A percentile compares a stretch with the other conserved stretches of the same genome.
Evolutionary conservation across 2,329 filamentous ascomycete species (phyloP).

Genomic region (Neobulgaria alba): DNA sequence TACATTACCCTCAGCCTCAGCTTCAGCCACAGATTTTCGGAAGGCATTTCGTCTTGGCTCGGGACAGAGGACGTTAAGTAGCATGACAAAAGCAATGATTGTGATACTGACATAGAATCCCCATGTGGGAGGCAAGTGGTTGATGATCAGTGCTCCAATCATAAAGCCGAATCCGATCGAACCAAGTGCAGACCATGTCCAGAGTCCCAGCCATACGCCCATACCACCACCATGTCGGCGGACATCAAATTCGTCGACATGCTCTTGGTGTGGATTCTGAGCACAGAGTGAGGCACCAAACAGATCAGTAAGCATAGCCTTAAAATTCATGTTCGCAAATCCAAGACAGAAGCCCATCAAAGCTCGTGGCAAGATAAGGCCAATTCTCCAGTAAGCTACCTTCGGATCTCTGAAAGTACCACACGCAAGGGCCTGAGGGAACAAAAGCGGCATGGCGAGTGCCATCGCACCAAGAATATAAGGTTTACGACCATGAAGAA

Average conservation of each 20-base stretch:
- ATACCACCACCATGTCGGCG: conserved; percentile 69
- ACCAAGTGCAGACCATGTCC: conserved; percentile 70
- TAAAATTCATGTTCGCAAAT: conserved; percentile 70
- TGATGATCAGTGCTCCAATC: conserved; percentile 62
- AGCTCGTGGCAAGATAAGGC: conserved; percentile 54
- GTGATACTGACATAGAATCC: conserved; percentile 69
- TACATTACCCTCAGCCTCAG: conserved; percentile 43
- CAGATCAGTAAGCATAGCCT: conserved; percentile 62
- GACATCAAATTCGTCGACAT: conserved; percentile 58
- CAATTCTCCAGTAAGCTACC: conserved; percentile 45
- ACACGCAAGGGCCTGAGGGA: conserved; percentile 65
- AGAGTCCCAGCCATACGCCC: conserved; percentile 70
- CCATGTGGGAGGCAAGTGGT: conserved; percentile 56
- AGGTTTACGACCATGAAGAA: conserved; percentile 68
- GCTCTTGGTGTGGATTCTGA: conserved; percentile 61
- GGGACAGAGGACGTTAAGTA: conserved; percentile 63
- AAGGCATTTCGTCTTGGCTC: conserved; percentile 64
- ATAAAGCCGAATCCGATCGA: conserved; percentile 65
- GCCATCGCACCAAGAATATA: conserved; percentile 64
- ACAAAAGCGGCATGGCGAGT: conserved; percentile 62
- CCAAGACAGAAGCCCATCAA: conserved; percentile 62
- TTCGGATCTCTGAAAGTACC: conserved; percentile 47
- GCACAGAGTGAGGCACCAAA: conserved; percentile 72
- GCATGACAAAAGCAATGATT: conserved; percentile 53
- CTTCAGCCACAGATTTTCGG: conserved; percentile 59